These are phyloP conservation scores for Biscutella auriculata DNA, from an alignment of 441 rosid species.

Conservation along the genomic window DNA sequence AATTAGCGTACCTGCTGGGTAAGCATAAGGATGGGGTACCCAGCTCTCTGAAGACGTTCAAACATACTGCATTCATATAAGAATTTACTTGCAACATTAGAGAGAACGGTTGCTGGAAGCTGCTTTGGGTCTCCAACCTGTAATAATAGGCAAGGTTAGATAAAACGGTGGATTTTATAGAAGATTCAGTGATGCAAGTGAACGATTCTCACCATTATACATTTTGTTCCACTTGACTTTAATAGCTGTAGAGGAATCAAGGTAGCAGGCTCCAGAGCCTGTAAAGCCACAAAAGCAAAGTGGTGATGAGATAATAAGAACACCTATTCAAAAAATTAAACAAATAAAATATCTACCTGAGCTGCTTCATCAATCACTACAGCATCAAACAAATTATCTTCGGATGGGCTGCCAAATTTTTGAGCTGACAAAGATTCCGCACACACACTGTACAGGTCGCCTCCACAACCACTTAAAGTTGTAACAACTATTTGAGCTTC, in stretches of 20 bases:
- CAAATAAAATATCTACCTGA: slow-evolving; percentile 41
- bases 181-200: slow-evolving; percentile 6
- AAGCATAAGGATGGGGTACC: slow-evolving; percentile 90
- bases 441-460: slow-evolving; percentile 92
- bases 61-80: slow-evolving; percentile 95
- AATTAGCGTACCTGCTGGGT: slow-evolving; percentile 62
- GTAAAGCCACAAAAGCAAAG: slow-evolving; percentile 19
- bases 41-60: slow-evolving; percentile 96
- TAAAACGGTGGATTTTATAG: background rate
- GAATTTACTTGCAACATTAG: slow-evolving; percentile 88
- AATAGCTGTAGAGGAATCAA: slow-evolving; percentile 95
- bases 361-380: slow-evolving; percentile 98
- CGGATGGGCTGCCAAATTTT: slow-evolving; percentile 72
- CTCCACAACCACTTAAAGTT: slow-evolving; percentile 97
- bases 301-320: background rate
- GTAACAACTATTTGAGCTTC: slow-evolving; percentile 96
- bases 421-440: slow-evolving; percentile 62
- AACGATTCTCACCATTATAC: slow-evolving; percentile 68
- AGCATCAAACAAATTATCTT: slow-evolving; percentile 81
- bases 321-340: slow-evolving; percentile 12
- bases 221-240: slow-evolving; percentile 77
- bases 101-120: slow-evolving; percentile 98
- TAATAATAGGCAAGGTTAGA: slow-evolving; percentile 3
- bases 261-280: slow-evolving; percentile 99
- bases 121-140: slow-evolving; percentile 99